These are phyloP conservation scores for Heracleum sosnowskyi DNA, from an alignment of 129 eudicot genomes.

Conservation along the genomic window DNA sequence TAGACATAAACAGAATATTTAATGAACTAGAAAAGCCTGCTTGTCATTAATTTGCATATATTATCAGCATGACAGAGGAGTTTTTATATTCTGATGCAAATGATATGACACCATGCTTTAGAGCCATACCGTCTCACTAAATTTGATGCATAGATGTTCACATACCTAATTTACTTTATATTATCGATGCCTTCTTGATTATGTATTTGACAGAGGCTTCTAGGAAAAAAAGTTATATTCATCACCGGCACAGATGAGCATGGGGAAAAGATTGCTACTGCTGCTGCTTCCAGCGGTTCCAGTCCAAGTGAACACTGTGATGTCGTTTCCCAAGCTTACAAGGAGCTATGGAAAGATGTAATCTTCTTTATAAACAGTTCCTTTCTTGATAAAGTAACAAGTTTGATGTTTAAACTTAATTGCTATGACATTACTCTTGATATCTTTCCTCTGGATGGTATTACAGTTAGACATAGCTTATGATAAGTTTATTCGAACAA, in stretches of 20 bases:
- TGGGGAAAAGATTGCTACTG: conserved; percentile 97
- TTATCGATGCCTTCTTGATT: neutral
- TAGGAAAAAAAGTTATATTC: conserved; percentile 78
- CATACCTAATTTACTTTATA: too few relatives aligned
- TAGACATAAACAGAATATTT: neutral
- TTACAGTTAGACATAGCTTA: conserved; percentile 80
- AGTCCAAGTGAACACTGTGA: conserved; percentile 83
- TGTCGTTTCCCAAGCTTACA: conserved; percentile 71
- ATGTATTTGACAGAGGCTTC: conserved; percentile 62
- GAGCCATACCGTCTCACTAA: neutral
- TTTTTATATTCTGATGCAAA: neutral
- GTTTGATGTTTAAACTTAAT: conserved; percentile 2
- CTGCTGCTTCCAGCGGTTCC: conserved; percentile 75
- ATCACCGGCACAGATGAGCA: conserved; percentile 97
- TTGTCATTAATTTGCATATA: neutral
- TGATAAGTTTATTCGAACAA: conserved; percentile 93
- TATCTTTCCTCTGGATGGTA: conserved; percentile 7
- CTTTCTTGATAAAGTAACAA: neutral
- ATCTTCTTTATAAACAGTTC: neutral
- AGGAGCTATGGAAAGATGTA: conserved; percentile 83
- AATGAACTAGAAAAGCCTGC: neutral
- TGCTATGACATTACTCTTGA: neutral
- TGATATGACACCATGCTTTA: neutral
- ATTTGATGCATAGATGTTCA: neutral
- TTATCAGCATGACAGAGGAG: neutral